Evolutionary conservation across 441 rosid species (phyloP).

Genomic region (Jatropha multifida): DNA sequence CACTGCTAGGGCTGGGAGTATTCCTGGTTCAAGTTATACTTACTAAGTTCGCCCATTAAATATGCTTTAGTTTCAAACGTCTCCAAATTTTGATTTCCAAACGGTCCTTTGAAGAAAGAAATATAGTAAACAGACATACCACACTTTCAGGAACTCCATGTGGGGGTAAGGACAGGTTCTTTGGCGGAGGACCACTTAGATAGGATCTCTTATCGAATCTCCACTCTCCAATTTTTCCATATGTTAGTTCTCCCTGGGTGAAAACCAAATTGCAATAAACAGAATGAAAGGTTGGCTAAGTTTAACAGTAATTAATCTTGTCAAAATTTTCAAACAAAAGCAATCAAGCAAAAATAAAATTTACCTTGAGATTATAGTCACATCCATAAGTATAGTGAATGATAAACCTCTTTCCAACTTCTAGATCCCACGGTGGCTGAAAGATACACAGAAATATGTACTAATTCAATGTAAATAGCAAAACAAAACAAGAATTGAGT

Average conservation of each 20-base stretch:
- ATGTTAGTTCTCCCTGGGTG: constrained; percentile 60
- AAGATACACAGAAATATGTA: constrained; percentile 17
- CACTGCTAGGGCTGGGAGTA: background rate
- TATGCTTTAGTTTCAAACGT: constrained; percentile 1
- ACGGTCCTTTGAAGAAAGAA: background rate
- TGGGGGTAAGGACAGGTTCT: constrained; percentile 70
- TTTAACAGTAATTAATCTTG: background rate
- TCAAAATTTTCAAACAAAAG: background rate
- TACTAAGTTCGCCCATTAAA: background rate
- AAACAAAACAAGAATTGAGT: constrained; percentile 7
- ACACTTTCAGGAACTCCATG: constrained; percentile 81
- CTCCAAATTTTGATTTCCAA: constrained; percentile 14
- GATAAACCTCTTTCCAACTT: constrained; percentile 61
- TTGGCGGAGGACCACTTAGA: constrained; percentile 64
- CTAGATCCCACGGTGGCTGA: constrained; percentile 81
- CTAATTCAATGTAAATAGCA: background rate
- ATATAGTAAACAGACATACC: constrained; percentile 39
- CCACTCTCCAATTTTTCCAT: constrained; percentile 77
- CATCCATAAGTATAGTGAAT: constrained; percentile 79
- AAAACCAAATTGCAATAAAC: constrained; percentile 12
- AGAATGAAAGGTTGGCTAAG: background rate
- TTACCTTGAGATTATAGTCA: constrained; percentile 64
- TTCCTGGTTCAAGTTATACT: background rate
- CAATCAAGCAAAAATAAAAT: background rate
- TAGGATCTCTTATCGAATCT: constrained; percentile 73